A percentile compares a stretch with the other conserved stretches of the same genome.
Conservation (phyloP, 805 yeast genomes). For the Barnettozyma populi region DNA sequence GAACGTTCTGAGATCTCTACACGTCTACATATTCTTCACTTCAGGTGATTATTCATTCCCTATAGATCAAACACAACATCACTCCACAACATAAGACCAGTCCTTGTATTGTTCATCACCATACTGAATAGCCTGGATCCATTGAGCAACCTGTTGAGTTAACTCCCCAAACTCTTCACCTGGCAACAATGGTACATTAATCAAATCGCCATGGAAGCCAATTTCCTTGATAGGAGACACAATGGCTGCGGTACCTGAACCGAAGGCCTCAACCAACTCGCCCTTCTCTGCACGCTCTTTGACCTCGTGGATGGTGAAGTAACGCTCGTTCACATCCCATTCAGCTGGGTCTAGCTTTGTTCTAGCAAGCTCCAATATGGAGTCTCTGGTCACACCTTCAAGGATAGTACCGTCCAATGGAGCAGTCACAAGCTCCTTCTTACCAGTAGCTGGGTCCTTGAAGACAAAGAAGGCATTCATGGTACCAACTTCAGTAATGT, state of each 20-base stretch:
- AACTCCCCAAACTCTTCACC: slow-evolving; percentile 78
- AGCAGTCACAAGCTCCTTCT: slow-evolving; percentile 89
- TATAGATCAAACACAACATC: not conserved
- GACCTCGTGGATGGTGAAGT: slow-evolving; percentile 76
- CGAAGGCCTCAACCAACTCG: slow-evolving; percentile 88
- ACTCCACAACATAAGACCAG: slow-evolving; percentile 38
- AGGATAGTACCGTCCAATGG: slow-evolving; percentile 96
- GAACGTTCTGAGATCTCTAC: not conserved
- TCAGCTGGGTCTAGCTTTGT: slow-evolving; percentile 66
- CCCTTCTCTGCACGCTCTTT: slow-evolving; percentile 72
- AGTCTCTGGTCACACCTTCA: slow-evolving; percentile 95
- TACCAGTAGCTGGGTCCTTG: slow-evolving; percentile 67
- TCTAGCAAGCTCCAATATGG: slow-evolving; percentile 72
- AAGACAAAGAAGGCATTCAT: slow-evolving; percentile 93
- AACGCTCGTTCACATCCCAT: slow-evolving; percentile 84
- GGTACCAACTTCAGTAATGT: slow-evolving; percentile 94
- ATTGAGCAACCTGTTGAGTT: slow-evolving; percentile 69
- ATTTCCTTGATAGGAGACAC: slow-evolving; percentile 90
- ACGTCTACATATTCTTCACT: no score
- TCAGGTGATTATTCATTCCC: not conserved
- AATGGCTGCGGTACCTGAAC: slow-evolving; percentile 96
- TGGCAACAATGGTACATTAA: slow-evolving; percentile 70
- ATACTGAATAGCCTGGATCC: slow-evolving; percentile 90
- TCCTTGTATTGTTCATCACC: slow-evolving; percentile 67
- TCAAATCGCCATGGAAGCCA: slow-evolving; percentile 70